A percentile compares a stretch with the other conserved stretches of the same genome.
Evolutionary conservation across 495 filamentous ascomycete species (phyloP).

Genomic region (Hyaloscypha hepaticicola): DNA sequence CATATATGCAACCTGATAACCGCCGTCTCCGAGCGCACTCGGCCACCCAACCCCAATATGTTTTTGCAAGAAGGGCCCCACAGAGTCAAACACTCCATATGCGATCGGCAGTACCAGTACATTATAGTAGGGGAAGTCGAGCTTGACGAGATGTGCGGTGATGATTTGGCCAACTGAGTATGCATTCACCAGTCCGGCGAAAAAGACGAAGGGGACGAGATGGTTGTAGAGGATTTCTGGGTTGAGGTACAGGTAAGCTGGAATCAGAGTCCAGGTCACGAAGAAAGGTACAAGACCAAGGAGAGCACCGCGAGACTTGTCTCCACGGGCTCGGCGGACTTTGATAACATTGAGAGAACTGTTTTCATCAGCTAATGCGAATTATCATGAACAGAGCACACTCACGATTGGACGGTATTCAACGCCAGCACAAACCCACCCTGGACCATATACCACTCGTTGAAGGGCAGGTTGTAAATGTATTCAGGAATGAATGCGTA

Average conservation of each 20-base stretch:
- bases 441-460: slow-evolving; percentile 92
- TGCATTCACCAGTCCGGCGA: slow-evolving; percentile 84
- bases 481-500: slow-evolving; percentile 62
- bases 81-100: slow-evolving; percentile 71
- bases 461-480: slow-evolving; percentile 78
- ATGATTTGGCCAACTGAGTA: slow-evolving; percentile 96
- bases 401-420: slow-evolving; percentile 58
- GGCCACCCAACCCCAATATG: slow-evolving; percentile 75
- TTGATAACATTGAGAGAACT: slow-evolving; percentile 81
- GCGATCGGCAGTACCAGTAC: slow-evolving; percentile 67
- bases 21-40: slow-evolving; percentile 66
- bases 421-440: slow-evolving; percentile 78
- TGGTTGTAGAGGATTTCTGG: slow-evolving; percentile 78
- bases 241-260: slow-evolving; percentile 77
- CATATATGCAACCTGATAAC: slow-evolving; percentile 82
- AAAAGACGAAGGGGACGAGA: slow-evolving; percentile 83
- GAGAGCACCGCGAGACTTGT: slow-evolving; percentile 68
- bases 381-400: background rate
- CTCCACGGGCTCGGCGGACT: slow-evolving; percentile 68
- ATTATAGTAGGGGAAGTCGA: slow-evolving; percentile 85
- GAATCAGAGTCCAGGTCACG: slow-evolving; percentile 69
- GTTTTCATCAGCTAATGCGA: background rate
- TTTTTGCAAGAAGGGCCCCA: slow-evolving; percentile 61
- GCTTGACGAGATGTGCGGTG: slow-evolving; percentile 82
- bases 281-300: slow-evolving; percentile 80